A percentile compares a stretch with the other conserved stretches of the same genome.
Conservation (phyloP, 805 yeast genomes). For the Phaffomyces opuntiae region DNA sequence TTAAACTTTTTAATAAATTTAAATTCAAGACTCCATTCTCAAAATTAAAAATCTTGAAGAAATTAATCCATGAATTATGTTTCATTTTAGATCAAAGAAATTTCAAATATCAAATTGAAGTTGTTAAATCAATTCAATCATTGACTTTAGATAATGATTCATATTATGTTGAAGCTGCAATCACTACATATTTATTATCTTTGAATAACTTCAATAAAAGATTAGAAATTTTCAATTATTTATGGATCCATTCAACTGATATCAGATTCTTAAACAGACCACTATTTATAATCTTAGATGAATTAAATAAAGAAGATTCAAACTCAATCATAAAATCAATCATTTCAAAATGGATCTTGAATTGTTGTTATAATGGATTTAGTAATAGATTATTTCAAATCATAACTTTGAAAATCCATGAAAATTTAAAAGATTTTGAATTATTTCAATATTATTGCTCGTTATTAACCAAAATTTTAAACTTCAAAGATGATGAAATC, state of each 20-base stretch:
- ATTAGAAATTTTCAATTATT: constrained; percentile 48
- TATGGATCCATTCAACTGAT: constrained; percentile 75
- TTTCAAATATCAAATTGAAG: constrained; percentile 54
- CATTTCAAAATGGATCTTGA: constrained; percentile 43
- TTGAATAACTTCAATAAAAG: constrained; percentile 32
- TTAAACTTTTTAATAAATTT: constrained; percentile 24
- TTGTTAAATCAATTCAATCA: constrained; percentile 56
- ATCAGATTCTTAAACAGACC: constrained; percentile 47
- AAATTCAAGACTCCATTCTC: constrained; percentile 22
- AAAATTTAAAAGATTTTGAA: constrained; percentile 51
- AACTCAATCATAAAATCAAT: constrained; percentile 26
- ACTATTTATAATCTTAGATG: constrained; percentile 61
- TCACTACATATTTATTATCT: constrained; percentile 47
- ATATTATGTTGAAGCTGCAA: constrained; percentile 64
- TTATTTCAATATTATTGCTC: constrained; percentile 56
- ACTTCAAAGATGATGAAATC: constrained; percentile 35
- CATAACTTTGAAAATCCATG: constrained; percentile 47
- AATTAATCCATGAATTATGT: constrained; percentile 17
- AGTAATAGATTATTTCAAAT: constrained; percentile 54
- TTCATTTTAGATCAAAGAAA: constrained; percentile 5
- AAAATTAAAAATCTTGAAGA: constrained; percentile 14
- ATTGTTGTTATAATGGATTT: constrained; percentile 42
- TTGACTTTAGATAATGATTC: constrained; percentile 48
- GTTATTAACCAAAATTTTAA: constrained; percentile 45
- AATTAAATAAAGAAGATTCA: constrained; percentile 33